Conservation (phyloP, 352 stramenopile genomes). For the Phytopythium kandeliae region DNA sequence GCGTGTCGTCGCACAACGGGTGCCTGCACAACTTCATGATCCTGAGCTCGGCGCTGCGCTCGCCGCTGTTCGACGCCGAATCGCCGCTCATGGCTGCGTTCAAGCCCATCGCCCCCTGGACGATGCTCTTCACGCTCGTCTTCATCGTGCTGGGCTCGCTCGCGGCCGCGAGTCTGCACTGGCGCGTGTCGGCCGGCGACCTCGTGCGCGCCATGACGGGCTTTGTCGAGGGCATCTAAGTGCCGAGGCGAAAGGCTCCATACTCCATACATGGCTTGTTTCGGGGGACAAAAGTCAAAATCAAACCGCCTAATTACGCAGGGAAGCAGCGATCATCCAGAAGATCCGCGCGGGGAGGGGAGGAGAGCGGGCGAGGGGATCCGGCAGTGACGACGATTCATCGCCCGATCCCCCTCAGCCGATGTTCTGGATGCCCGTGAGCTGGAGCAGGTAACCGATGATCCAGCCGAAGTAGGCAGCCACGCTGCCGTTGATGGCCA, state of each 20-base stretch:
- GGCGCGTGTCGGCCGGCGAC: constrained; percentile 44
- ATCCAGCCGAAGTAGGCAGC: constrained; percentile 71
- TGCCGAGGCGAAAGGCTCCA: no score
- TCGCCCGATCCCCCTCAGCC: constrained; percentile 11
- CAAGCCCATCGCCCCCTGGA: constrained; percentile 55
- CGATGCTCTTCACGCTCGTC: constrained; percentile 53
- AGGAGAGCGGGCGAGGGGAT: no score
- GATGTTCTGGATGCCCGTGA: constrained; percentile 76
- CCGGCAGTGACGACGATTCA: no score
- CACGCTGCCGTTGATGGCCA: constrained; percentile 74
- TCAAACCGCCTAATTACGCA: no score
- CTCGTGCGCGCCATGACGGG: constrained; percentile 58
- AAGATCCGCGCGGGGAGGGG: no score
- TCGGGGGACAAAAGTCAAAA: no score
- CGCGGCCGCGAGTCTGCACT: constrained; percentile 26
- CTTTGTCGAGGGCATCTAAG: constrained; percentile 45
- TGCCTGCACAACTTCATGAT: constrained; percentile 91
- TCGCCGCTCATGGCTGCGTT: constrained; percentile 49
- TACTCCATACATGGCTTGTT: no score
- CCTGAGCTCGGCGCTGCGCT: constrained; percentile 50
- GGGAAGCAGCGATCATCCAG: no score
- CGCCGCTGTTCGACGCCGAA: constrained; percentile 55
- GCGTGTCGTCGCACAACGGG: constrained; percentile 74
- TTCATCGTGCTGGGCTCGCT: constrained; percentile 44
- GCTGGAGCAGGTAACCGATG: constrained; percentile 77